Percentiles rank a stretch among this genome's conserved stretches.
These are phyloP conservation scores for Sambucus nigra DNA, from an alignment of 129 eudicot species.

Conservation along the genomic window DNA sequence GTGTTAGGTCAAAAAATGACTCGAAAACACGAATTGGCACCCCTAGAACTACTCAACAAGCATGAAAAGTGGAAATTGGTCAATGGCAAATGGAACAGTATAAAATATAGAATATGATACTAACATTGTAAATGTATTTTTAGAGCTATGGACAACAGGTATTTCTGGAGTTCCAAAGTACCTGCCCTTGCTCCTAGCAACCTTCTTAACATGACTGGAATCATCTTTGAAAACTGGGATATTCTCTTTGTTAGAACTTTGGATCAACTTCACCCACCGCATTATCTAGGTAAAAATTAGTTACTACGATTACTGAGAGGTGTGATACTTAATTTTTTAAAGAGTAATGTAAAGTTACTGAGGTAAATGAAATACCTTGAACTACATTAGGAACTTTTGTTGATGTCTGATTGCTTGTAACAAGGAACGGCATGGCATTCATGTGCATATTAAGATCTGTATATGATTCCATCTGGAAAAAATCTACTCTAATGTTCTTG, in stretches of 20 bases:
- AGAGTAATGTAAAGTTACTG: slow-evolving; percentile 5
- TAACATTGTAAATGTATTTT: slow-evolving; percentile 27
- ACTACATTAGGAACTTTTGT: slow-evolving; percentile 19
- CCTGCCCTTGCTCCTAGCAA: slow-evolving; percentile 10
- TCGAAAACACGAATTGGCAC: too few relatives aligned
- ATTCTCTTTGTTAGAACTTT: slow-evolving; percentile 16
- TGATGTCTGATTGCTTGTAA: slow-evolving; percentile 20
- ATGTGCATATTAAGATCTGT: slow-evolving; percentile 12
- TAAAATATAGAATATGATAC: too few relatives aligned
- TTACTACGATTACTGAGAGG: slow-evolving; percentile 1
- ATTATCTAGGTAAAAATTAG: slow-evolving; percentile 12
- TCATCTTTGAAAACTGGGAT: slow-evolving; percentile 7
- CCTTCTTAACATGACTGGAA: slow-evolving; percentile 21
- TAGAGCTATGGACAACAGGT: slow-evolving; percentile 19
- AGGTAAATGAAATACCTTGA: slow-evolving; percentile 32
- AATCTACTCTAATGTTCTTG: slow-evolving; percentile 11
- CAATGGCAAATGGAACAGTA: too few relatives aligned
- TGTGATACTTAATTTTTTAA: background rate
- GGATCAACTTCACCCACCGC: slow-evolving; percentile 18
- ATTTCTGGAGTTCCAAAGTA: slow-evolving; percentile 16
- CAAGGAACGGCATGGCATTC: slow-evolving; percentile 15
- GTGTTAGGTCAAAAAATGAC: too few relatives aligned
- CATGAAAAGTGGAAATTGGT: too few relatives aligned
- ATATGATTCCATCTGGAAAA: slow-evolving; percentile 14
- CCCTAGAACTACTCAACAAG: too few relatives aligned